Evolutionary conservation across 2,329 filamentous ascomycete species (phyloP), one percentile per base, ranked within the genome.

Genomic region (Diplodia corticola): DNA sequence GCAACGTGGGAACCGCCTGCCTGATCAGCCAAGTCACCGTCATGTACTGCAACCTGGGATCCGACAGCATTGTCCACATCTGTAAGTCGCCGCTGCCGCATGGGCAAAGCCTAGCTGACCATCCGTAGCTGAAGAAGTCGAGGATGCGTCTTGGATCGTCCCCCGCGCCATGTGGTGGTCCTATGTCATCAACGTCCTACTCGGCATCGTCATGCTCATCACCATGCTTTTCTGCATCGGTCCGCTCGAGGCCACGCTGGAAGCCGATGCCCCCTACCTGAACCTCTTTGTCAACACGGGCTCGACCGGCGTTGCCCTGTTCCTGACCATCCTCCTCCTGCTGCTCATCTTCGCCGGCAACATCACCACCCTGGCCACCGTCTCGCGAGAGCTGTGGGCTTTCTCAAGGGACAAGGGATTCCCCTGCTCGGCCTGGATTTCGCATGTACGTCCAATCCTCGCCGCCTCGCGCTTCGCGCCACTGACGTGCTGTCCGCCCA

Each of bases 1-100:
- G 59, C 53, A 70, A 71, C 50, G 50, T 68, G 40, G 69, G 68
- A 1, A 68, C 65, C 20, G 51, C 66, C 3, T 72, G 69, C 50
- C 49, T 72, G 24, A 66, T 71, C 49, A 68, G 67, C 35, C 70
- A 71, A 49, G 67, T 69, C 6, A 69, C 69, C 1, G 68, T 71
- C 13, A 63, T 71, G 54, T 69, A 69, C 35, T 69, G 68, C 66
- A 69, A 69, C 50, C 60, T 69, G 15, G 67, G 68, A 17, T 67
- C 67, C 1, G 67, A 68, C 30, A 57, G 54, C 28, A 57, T 67
- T 4, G 67, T 67, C 17, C 67, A 68, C 28, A 68, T 69, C 60
- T 68, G 67, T 68, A 46, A 66, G 67, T 57, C n/a, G 9, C 44
- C n/a, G n/a, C 40, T 10, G 40, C 0, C n/a, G 9, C 17, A 44